phyloP scores from a whole-genome alignment of 768 basidiomycete genomes.

The Boletus sp. region DNA sequence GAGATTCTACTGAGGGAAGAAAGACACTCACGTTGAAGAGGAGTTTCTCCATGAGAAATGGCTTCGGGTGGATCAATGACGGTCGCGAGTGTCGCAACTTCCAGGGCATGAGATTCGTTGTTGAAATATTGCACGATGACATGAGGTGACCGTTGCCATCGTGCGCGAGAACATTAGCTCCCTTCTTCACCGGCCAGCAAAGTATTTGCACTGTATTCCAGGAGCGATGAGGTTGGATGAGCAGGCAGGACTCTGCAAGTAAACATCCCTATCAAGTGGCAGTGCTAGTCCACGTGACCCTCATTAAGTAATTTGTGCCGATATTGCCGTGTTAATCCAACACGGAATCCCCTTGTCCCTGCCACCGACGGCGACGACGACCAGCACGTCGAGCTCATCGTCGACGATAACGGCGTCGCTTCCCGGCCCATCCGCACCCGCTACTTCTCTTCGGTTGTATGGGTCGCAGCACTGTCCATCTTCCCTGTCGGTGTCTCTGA shows the following conservation, averaged over 20 bases:
- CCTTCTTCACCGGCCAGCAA: too few species aligned
- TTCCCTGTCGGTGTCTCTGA: slow-evolving; percentile 23
- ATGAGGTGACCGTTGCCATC: too few species aligned
- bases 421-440: not conserved
- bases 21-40: too few species aligned
- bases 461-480: slow-evolving; percentile 10
- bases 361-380: slow-evolving; percentile 33
- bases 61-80: too few species aligned
- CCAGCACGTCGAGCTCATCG: slow-evolving; percentile 27
- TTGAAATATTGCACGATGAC: not conserved
- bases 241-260: too few species aligned
- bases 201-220: too few species aligned
- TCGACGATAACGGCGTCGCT: slow-evolving; percentile 27
- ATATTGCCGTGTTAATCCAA: slow-evolving; percentile 30
- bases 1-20: too few species aligned
- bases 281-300: slow-evolving; percentile 22
- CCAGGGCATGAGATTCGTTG: too few species aligned
- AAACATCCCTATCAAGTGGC: slow-evolving; percentile 7
- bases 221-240: too few species aligned
- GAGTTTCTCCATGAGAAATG: too few species aligned
- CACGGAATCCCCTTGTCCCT: slow-evolving; percentile 36
- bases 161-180: too few species aligned
- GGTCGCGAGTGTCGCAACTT: not conserved
- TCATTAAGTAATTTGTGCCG: slow-evolving; percentile 32
- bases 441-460: slow-evolving; percentile 10